Percentiles rank a stretch among this genome's conserved stretches.
Evolutionary conservation across 371 early-diverging fungal species (phyloP).

Genomic region (Entomophthora muscae): DNA sequence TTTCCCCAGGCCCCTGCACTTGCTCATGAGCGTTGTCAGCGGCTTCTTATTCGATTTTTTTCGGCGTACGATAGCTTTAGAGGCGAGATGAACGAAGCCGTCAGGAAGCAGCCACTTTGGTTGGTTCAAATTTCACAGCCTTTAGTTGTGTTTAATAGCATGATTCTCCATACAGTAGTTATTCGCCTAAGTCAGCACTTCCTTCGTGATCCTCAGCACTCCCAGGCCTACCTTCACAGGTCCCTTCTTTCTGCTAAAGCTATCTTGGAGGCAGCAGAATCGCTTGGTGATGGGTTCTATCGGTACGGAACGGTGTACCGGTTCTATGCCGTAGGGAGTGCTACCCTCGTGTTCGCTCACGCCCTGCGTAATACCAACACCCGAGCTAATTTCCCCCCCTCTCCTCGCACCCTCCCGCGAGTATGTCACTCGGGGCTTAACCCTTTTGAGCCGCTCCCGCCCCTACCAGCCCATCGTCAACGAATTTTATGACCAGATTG

Average conservation of each 20-base stretch:
- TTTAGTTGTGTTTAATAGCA: background rate
- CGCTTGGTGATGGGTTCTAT: background rate
- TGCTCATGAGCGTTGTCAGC: background rate
- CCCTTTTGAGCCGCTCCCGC: background rate
- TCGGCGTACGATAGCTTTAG: background rate
- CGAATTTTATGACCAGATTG: background rate
- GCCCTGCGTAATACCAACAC: background rate
- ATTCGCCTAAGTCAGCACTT: constrained; percentile 1
- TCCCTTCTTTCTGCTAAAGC: background rate
- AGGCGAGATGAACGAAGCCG: background rate
- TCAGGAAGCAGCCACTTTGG: background rate
- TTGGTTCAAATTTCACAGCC: background rate
- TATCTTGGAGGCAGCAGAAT: background rate
- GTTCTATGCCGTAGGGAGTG: background rate
- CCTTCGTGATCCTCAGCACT: background rate
- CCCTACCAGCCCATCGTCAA: background rate
- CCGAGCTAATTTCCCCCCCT: background rate
- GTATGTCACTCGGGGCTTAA: background rate
- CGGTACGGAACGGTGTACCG: background rate
- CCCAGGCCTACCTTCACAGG: background rate
- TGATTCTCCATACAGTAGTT: background rate
- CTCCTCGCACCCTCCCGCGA: background rate
- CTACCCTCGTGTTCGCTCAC: background rate
- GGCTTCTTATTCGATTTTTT: background rate
- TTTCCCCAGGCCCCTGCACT: background rate